phyloP scores from a whole-genome alignment of 768 basidiomycete genomes.

The Cystobasidium onofrii region DNA sequence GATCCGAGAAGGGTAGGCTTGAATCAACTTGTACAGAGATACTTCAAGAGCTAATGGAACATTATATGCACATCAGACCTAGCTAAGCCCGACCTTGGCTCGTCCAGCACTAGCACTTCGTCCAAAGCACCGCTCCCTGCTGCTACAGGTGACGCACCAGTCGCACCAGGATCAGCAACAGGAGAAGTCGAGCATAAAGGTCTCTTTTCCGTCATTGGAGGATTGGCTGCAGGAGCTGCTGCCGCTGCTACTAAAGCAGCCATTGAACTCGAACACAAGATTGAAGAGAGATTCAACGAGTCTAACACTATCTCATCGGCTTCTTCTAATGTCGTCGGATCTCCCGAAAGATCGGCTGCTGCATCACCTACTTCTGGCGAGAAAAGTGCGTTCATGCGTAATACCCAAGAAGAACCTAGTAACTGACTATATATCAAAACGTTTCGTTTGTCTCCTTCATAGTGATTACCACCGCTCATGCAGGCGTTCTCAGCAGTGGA shows the following conservation, averaged over 20 bases:
- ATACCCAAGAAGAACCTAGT: background rate
- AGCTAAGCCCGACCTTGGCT: background rate
- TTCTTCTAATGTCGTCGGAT: background rate
- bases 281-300: constrained; percentile 10
- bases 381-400: background rate
- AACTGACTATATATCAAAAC: background rate
- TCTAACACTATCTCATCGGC: background rate
- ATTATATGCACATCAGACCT: background rate
- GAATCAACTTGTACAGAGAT: no score
- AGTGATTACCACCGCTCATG: constrained; percentile 2
- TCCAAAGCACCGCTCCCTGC: constrained; percentile 24
- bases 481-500: background rate
- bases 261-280: background rate
- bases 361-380: background rate
- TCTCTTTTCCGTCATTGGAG: constrained; percentile 12
- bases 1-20: background rate
- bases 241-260: constrained; percentile 10
- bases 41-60: no score
- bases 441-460: background rate
- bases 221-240: constrained; percentile 7
- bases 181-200: constrained; percentile 19
- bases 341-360: background rate
- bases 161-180: constrained; percentile 11
- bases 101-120: background rate
- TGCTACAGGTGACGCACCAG: constrained; percentile 20